Percentiles rank a stretch among this genome's conserved stretches.
Evolutionary conservation across 768 basidiomycete genomes (phyloP).

Genomic region (Calocybe cyanea): DNA sequence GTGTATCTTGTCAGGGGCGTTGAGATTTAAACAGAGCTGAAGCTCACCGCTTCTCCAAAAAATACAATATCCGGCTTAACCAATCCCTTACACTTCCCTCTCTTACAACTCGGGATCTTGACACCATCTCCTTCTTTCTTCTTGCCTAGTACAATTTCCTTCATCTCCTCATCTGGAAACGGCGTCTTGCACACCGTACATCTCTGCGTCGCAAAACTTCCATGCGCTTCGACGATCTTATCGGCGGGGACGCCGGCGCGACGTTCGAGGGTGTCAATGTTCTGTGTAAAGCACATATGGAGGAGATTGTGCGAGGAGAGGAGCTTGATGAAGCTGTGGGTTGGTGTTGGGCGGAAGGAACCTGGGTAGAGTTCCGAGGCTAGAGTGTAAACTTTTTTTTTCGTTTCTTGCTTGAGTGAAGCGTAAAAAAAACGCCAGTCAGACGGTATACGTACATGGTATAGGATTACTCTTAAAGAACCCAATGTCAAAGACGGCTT

Average conservation of each 20-base stretch:
- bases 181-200: slow-evolving; percentile 70
- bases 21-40: no score
- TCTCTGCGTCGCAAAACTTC: slow-evolving; percentile 84
- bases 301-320: slow-evolving; percentile 68
- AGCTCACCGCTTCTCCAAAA: slow-evolving; percentile 78
- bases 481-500: slow-evolving; percentile 91
- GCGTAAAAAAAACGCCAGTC: not conserved
- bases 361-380: slow-evolving; percentile 94
- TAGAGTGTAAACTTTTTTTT: slow-evolving; percentile 71
- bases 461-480: slow-evolving; percentile 80
- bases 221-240: slow-evolving; percentile 92
- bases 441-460: slow-evolving; percentile 66
- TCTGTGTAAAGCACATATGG: slow-evolving; percentile 82
- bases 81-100: slow-evolving; percentile 55
- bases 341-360: slow-evolving; percentile 79
- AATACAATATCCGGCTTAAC: slow-evolving; percentile 96
- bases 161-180: slow-evolving; percentile 69
- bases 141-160: slow-evolving; percentile 20
- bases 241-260: slow-evolving; percentile 70
- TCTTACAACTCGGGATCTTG: slow-evolving; percentile 60
- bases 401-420: not conserved
- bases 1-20: no score
- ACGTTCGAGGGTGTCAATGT: slow-evolving; percentile 90
- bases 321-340: slow-evolving; percentile 88
- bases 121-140: slow-evolving; percentile 31